Percentiles rank a stretch among this genome's conserved stretches.
Evolutionary conservation across 2,329 filamentous ascomycete genomes (phyloP).

Genomic region (Talaromyces rugulosus): DNA sequence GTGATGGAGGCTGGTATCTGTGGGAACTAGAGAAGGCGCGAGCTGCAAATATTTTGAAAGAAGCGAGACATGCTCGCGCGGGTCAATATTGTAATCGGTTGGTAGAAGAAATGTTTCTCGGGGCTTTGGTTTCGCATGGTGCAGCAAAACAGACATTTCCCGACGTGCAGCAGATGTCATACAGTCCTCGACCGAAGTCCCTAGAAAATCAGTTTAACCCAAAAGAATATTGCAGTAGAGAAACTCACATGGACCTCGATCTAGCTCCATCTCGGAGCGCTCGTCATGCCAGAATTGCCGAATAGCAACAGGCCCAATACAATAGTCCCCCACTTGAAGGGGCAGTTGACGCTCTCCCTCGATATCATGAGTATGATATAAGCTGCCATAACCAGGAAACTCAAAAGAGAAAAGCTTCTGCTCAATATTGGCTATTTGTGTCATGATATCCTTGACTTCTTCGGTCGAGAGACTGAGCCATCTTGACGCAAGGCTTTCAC

Average conservation of each 20-base stretch:
- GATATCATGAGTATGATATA: conserved; percentile 24
- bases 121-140: conserved; percentile 22
- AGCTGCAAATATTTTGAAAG: conserved; percentile 23
- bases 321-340: conserved; percentile 20
- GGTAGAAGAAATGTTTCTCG: conserved; percentile 24
- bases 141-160: conserved; percentile 19
- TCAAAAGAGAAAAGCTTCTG: conserved; percentile 22
- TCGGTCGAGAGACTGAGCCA: conserved; percentile 24
- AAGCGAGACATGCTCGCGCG: conserved; percentile 19
- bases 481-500: conserved; percentile 25
- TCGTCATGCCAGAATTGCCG: conserved; percentile 28
- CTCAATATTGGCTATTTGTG: conserved; percentile 23
- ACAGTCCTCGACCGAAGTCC: conserved; percentile 14
- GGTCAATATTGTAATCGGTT: conserved; percentile 21
- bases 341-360: conserved; percentile 15
- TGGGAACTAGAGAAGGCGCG: conserved; percentile 17
- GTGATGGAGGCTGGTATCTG: conserved; percentile 9
- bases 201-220: conserved; percentile 3
- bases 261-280: conserved; percentile 19
- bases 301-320: conserved; percentile 23
- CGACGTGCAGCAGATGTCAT: conserved; percentile 23
- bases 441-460: conserved; percentile 23
- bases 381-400: conserved; percentile 25
- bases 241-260: conserved; percentile 23
- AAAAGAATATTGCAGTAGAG: not conserved